Base-by-base conservation (phyloP, 1,284 basidiomycete species). In the Mycosarcoma maydis region DNA sequence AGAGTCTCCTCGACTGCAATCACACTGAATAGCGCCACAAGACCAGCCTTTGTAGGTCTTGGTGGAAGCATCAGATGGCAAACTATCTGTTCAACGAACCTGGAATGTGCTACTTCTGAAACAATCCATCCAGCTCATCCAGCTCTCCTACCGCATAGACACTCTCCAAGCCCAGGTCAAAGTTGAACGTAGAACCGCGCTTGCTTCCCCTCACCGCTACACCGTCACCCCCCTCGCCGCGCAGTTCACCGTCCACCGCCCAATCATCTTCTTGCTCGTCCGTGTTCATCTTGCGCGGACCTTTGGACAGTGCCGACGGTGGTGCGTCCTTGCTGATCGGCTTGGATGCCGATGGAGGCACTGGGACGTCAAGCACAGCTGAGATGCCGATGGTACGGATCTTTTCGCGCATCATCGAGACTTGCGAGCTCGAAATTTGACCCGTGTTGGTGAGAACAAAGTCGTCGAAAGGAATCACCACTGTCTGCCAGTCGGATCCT, bases 401-500 rank as follows among this genome's bases (percentile, higher is more conserved):
- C 52, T 87, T 87, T 65, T 92, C 88, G 16, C 87, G 85, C 77
- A 88, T 86, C 89, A 95, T 92, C 46, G 82, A 83, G 32, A 93
- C 86, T 71, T 91, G 83, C 39, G 78, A 77, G 33, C 80, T 87
- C 30, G 86, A 84, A 40, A 92, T 83, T 76, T 91, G 88, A 4
- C 92, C 93, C 0, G 87, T 86, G 75, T 92, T 93, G 23, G 91
- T 93, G 43, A 92, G 85, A 16, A 92, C 88, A 77, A 95, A 95
- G 66, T 87, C 88, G 50, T 86, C 84, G 73, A 94, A 88, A 0
- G 92, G 91, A 49, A 94, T 88, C 72, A 90, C 88, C 10, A 94
- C 83, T 74, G 92, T 90, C 80, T 94, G 90, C 92, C 93, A 95
- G 10, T 85, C 84, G 44, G 73, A 49, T 16, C 88, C 89, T 50